phyloP scores from a whole-genome alignment of 106 monocot genomes.

The Phalaenopsis equestris region DNA sequence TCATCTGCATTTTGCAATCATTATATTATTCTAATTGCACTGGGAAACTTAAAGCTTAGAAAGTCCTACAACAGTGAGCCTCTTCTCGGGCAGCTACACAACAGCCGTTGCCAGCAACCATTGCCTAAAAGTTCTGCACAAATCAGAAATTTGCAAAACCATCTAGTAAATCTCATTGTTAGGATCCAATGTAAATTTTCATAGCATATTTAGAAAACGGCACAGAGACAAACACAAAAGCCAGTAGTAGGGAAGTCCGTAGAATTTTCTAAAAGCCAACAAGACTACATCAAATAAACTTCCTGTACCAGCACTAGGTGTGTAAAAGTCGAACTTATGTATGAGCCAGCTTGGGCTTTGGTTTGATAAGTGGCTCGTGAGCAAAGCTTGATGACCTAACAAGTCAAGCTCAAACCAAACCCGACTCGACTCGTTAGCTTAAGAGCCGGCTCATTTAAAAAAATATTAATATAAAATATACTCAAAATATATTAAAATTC shows the following conservation, averaged over 20 bases:
- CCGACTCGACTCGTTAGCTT: no score
- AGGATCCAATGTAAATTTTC: not conserved
- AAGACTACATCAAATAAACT: not conserved
- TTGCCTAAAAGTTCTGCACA: not conserved
- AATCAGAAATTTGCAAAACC: not conserved
- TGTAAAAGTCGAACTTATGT: no score
- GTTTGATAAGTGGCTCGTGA: no score
- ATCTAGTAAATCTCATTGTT: not conserved
- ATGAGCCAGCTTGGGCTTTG: no score
- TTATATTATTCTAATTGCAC: not conserved
- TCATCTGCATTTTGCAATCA: not conserved
- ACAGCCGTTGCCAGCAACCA: not conserved
- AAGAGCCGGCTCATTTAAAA: no score
- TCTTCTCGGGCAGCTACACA: not conserved
- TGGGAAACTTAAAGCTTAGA: not conserved
- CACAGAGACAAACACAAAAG: not conserved
- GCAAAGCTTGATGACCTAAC: no score
- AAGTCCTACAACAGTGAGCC: not conserved
- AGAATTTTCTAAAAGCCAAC: not conserved
- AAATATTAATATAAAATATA: no score
- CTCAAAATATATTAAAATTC: no score
- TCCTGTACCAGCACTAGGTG: not conserved
- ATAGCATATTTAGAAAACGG: not conserved
- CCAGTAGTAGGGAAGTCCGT: not conserved
- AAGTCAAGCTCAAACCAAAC: no score